phyloP scores from a whole-genome alignment of 352 stramenopile genomes.

The Pythium myriotylum region DNA sequence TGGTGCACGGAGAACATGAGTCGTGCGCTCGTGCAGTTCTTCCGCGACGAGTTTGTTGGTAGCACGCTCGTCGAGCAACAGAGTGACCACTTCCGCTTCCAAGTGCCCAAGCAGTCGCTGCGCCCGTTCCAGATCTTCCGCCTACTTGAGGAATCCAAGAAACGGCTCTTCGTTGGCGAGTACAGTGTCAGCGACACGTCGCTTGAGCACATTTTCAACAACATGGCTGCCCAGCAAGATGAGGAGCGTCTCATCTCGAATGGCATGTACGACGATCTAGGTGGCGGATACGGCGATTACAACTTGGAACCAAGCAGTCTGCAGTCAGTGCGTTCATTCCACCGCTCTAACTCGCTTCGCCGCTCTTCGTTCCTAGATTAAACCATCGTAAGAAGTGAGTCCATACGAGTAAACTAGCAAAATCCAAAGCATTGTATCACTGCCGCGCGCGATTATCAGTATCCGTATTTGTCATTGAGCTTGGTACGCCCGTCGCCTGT shows the following conservation, averaged over 20 bases:
- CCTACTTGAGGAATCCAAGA: conserved; percentile 69
- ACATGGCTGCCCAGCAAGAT: conserved; percentile 82
- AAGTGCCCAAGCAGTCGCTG: conserved; percentile 61
- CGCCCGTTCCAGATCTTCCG: conserved; percentile 64
- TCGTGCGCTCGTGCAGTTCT: conserved; percentile 43
- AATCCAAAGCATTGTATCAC: not conserved
- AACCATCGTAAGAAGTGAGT: not conserved
- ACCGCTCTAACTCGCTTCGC: conserved; percentile 37
- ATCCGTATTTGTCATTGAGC: conserved; percentile 88
- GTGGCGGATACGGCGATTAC: conserved; percentile 4
- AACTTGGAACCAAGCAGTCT: conserved; percentile 34
- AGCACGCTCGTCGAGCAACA: conserved; percentile 63
- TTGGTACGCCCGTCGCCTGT: conserved; percentile 80
- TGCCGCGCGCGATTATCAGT: conserved; percentile 39
- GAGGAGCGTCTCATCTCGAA: conserved; percentile 46
- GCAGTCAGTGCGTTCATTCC: conserved; percentile 45
- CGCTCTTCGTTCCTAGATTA: conserved; percentile 25
- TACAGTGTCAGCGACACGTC: conserved; percentile 90
- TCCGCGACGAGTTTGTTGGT: conserved; percentile 41
- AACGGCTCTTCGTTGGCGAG: conserved; percentile 60
- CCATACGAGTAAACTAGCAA: not conserved
- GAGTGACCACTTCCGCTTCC: conserved; percentile 68
- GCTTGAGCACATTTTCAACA: conserved; percentile 92
- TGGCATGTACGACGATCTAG: conserved; percentile 31
- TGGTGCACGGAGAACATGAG: conserved; percentile 53